These are phyloP conservation scores for Acacia pycnantha DNA, from an alignment of 331 rosid species.

Conservation along the genomic window DNA sequence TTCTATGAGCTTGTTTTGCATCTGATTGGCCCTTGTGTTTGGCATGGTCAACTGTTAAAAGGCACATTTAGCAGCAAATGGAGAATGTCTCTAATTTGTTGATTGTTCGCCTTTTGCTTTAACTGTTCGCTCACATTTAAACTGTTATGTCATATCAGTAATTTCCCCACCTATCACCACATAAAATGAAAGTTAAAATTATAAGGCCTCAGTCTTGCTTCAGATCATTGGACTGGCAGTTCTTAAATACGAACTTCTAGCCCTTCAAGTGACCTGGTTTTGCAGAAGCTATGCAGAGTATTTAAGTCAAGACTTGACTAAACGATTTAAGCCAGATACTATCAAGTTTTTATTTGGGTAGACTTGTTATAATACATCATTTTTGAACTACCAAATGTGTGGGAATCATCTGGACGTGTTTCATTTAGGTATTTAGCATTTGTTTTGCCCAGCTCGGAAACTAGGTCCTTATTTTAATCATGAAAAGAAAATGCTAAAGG, in stretches of 20 bases:
- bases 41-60: no score
- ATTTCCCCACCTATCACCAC: neutral
- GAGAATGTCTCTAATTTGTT: neutral
- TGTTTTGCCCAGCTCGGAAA: no score
- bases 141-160: neutral
- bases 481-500: no score
- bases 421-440: no score
- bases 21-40: no score
- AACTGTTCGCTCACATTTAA: neutral
- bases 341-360: neutral
- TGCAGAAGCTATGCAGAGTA: neutral
- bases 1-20: no score
- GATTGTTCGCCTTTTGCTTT: neutral
- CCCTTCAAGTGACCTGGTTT: neutral
- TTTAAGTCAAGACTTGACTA: neutral
- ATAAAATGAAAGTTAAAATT: neutral
- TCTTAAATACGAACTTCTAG: neutral
- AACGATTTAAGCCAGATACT: neutral
- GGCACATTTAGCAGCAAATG: neutral
- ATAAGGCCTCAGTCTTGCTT: neutral
- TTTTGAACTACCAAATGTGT: neutral
- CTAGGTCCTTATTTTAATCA: no score
- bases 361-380: neutral
- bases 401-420: neutral
- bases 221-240: neutral